Evolutionary conservation across 2,329 filamentous ascomycete genomes (phyloP).

Genomic region (Colletotrichum sidae): DNA sequence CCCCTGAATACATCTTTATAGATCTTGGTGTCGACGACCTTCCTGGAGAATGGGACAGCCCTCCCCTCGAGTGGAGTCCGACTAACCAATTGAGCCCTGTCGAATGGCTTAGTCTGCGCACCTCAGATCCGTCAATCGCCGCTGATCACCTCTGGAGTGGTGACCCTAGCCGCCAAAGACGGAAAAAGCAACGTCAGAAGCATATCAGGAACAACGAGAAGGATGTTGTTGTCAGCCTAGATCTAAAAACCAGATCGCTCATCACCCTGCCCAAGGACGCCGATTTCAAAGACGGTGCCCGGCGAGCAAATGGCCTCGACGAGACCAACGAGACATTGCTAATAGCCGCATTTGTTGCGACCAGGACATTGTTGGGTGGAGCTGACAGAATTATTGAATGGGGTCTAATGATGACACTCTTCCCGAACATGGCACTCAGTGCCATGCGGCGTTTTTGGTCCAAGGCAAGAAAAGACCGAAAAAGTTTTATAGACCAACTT

Average conservation of each 20-base stretch:
- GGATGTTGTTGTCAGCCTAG: slow-evolving; percentile 32
- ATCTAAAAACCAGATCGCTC: slow-evolving; percentile 31
- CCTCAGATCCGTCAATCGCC: slow-evolving; percentile 39
- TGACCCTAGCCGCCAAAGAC: slow-evolving; percentile 29
- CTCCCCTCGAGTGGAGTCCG: slow-evolving; percentile 49
- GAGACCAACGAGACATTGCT: slow-evolving; percentile 45
- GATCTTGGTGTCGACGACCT: slow-evolving; percentile 45
- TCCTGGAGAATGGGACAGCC: slow-evolving; percentile 23
- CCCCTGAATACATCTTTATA: slow-evolving; percentile 53
- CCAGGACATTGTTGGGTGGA: slow-evolving; percentile 70
- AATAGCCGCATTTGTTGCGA: slow-evolving; percentile 68
- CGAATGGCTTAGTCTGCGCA: slow-evolving; percentile 17
- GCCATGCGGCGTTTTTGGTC: slow-evolving; percentile 68
- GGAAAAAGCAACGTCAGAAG: slow-evolving; percentile 30
- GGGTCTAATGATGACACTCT: slow-evolving; percentile 67
- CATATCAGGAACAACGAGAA: slow-evolving; percentile 16
- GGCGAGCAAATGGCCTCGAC: slow-evolving; percentile 24
- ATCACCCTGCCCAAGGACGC: slow-evolving; percentile 30
- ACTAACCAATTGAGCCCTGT: slow-evolving; percentile 49
- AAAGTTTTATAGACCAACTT: slow-evolving; percentile 65
- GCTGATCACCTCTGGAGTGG: slow-evolving; percentile 34
- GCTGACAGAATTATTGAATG: slow-evolving; percentile 70
- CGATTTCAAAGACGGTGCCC: slow-evolving; percentile 27
- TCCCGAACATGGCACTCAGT: slow-evolving; percentile 64
- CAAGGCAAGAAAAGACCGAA: slow-evolving; percentile 61